These are phyloP conservation scores for Phytopythium oedochilum DNA, from an alignment of 352 stramenopile species.

Conservation along the genomic window DNA sequence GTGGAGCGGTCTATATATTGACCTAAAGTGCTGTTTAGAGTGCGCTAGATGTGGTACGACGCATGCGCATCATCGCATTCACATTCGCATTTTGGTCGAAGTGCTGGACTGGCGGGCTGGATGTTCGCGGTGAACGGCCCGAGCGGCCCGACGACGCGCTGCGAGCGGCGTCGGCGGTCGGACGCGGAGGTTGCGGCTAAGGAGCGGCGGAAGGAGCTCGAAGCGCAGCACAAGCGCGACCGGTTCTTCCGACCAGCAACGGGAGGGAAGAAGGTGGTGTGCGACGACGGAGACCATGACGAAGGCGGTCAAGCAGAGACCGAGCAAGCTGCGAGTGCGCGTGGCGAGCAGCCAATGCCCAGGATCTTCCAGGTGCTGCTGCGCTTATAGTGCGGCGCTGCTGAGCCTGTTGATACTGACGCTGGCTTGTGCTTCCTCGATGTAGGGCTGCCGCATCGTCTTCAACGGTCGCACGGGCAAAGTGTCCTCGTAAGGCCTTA, in stretches of 20 bases:
- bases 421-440: too few relatives aligned
- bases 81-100: too few relatives aligned
- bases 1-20: neutral
- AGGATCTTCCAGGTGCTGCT: slow-evolving; percentile 51
- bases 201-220: slow-evolving; percentile 18
- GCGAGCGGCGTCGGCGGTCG: slow-evolving; percentile 46
- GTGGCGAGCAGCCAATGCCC: neutral
- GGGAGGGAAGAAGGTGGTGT: slow-evolving; percentile 3
- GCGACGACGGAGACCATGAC: neutral
- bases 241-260: slow-evolving; percentile 31
- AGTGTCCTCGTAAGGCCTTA: slow-evolving; percentile 80
- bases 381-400: too few relatives aligned
- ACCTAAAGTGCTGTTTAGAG: neutral
- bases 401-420: too few relatives aligned
- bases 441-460: slow-evolving; percentile 66
- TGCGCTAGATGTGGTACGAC: neutral
- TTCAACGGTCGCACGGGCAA: slow-evolving; percentile 83
- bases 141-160: slow-evolving; percentile 49
- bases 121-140: slow-evolving; percentile 83
- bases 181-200: slow-evolving; percentile 10
- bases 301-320: neutral
- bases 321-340: neutral
- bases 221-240: slow-evolving; percentile 24
- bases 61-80: neutral
- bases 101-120: too few relatives aligned